These are phyloP conservation scores for Suillus occidentalis DNA, from an alignment of 768 basidiomycete genomes.

Conservation along the genomic window DNA sequence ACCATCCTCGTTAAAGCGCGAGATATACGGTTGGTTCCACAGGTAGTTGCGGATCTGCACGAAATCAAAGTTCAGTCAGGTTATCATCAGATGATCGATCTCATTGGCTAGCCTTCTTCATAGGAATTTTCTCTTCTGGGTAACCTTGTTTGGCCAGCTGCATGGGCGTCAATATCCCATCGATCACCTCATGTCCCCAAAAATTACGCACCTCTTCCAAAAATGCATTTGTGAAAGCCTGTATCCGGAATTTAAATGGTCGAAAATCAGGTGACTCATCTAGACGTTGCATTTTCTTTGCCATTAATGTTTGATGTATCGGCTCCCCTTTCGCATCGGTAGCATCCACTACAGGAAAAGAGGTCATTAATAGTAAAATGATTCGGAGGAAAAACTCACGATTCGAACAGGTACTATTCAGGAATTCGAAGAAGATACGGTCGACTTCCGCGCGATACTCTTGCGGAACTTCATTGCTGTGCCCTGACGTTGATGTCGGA, in stretches of 20 bases:
- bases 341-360: slow-evolving; percentile 69
- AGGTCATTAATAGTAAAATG: slow-evolving; percentile 17
- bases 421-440: slow-evolving; percentile 86
- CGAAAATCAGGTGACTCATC: slow-evolving; percentile 97
- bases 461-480: slow-evolving; percentile 67
- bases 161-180: slow-evolving; percentile 14
- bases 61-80: slow-evolving; percentile 22
- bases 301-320: slow-evolving; percentile 98
- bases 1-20: slow-evolving; percentile 97
- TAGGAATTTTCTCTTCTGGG: slow-evolving; percentile 92
- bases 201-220: slow-evolving; percentile 72
- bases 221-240: slow-evolving; percentile 95
- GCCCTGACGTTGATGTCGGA: slow-evolving; percentile 21
- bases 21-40: slow-evolving; percentile 92
- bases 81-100: slow-evolving; percentile 4
- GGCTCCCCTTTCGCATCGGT: slow-evolving; percentile 94
- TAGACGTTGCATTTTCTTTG: slow-evolving; percentile 96
- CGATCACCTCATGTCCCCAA: slow-evolving; percentile 7
- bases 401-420: slow-evolving; percentile 88
- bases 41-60: slow-evolving; percentile 87
- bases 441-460: slow-evolving; percentile 85
- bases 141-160: slow-evolving; percentile 85
- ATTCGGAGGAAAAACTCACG: slow-evolving; percentile 49
- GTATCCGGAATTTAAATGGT: slow-evolving; percentile 98
- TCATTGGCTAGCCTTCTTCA: slow-evolving; percentile 76